Conservation (phyloP, 352 stramenopile species). For the Pythium pyrilobum region DNA sequence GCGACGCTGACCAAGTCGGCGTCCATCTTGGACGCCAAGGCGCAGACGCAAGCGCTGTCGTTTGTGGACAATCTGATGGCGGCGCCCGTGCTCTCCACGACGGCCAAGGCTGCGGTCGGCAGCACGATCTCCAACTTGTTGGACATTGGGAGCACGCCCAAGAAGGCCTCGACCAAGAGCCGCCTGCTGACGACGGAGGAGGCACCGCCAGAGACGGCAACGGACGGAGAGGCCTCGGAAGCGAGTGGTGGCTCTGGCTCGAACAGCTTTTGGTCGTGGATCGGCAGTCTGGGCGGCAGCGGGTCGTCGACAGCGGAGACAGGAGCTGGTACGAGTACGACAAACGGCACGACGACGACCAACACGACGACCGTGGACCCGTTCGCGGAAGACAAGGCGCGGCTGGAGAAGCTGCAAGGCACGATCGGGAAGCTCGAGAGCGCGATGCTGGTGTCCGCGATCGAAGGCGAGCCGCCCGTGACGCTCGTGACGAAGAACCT, state of each 20-base stretch:
- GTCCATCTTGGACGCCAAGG: constrained; percentile 38
- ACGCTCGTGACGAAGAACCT: constrained; percentile 66
- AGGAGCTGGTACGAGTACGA: not conserved
- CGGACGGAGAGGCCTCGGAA: not conserved
- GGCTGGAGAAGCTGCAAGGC: constrained; percentile 29
- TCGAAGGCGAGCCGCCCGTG: constrained; percentile 43
- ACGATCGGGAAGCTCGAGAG: constrained; percentile 52
- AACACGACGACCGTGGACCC: constrained; percentile 15
- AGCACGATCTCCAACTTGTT: constrained; percentile 62
- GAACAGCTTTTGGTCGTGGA: constrained; percentile 14
- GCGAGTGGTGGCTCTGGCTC: not conserved
- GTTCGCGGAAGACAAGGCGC: constrained; percentile 26
- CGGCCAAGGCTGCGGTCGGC: constrained; percentile 40
- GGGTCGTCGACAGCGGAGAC: not conserved
- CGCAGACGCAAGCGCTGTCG: constrained; percentile 41
- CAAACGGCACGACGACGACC: constrained; percentile 1
- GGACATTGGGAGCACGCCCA: constrained; percentile 22
- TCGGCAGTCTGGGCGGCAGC: constrained; percentile 2
- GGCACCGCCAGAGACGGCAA: not conserved
- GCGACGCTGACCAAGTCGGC: constrained; percentile 64
- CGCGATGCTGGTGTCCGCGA: constrained; percentile 31
- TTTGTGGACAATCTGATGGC: constrained; percentile 54
- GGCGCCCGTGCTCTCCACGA: constrained; percentile 41
- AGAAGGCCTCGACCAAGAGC: not conserved
- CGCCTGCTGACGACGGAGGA: not conserved